phyloP scores from a whole-genome alignment of 2,329 filamentous ascomycete genomes.

The Ceratocystis harringtonii region DNA sequence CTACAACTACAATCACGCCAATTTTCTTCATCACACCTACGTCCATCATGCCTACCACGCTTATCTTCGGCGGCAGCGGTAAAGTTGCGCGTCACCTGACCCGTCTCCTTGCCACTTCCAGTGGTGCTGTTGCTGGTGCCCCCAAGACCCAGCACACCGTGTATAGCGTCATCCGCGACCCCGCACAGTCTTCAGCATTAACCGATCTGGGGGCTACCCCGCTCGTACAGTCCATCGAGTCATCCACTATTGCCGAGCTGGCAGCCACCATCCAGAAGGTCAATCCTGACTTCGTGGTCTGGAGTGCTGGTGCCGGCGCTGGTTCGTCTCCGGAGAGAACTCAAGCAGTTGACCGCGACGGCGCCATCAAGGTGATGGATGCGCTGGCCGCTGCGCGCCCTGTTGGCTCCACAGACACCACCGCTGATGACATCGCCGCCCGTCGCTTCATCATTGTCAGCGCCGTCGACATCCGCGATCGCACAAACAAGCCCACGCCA shows the following conservation, averaged over 20 bases:
- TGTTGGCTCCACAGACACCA: background rate
- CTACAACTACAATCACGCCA: too few species aligned
- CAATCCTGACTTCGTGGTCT: constrained; percentile 24
- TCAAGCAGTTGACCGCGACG: constrained; percentile 30
- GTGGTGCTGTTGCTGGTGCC: background rate
- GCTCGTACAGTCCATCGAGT: constrained; percentile 30
- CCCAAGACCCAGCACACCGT: constrained; percentile 19
- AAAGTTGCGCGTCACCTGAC: constrained; percentile 21
- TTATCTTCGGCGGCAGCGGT: constrained; percentile 22
- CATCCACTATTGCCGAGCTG: constrained; percentile 26
- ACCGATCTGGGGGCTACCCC: constrained; percentile 28
- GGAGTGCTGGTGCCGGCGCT: constrained; percentile 22
- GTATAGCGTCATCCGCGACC: constrained; percentile 22
- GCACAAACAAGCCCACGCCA: constrained; percentile 25
- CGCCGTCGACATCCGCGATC: constrained; percentile 31
- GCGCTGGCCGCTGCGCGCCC: constrained; percentile 26
- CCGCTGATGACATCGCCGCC: constrained; percentile 16
- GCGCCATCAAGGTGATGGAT: constrained; percentile 32
- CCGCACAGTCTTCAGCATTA: constrained; percentile 25
- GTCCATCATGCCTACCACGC: constrained; percentile 19
- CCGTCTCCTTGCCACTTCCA: constrained; percentile 15
- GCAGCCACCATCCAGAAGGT: constrained; percentile 24
- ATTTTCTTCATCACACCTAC: background rate
- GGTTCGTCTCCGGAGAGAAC: constrained; percentile 26
- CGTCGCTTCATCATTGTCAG: constrained; percentile 28